Evolutionary conservation across 2,329 filamentous ascomycete species (phyloP).

Genomic region (Dactylellina parvicollis): DNA sequence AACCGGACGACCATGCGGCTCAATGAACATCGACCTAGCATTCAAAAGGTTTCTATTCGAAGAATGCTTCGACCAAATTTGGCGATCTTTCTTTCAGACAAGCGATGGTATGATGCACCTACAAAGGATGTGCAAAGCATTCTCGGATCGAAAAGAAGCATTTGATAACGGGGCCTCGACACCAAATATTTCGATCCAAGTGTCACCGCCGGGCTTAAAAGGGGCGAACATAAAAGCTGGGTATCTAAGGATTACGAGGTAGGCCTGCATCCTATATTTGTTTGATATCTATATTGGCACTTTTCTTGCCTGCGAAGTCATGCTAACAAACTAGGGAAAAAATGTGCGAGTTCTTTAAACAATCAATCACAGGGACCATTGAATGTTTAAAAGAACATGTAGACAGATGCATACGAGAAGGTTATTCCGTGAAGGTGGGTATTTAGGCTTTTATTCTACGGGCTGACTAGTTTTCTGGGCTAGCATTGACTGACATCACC

Average conservation of each 20-base stretch:
- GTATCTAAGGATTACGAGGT: constrained; percentile 33
- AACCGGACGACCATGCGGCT: constrained; percentile 35
- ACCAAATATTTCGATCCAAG: constrained; percentile 25
- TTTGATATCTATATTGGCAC: not conserved
- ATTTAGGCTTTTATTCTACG: not conserved
- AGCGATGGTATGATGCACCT: constrained; percentile 22
- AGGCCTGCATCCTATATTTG: not conserved
- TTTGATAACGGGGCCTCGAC: constrained; percentile 35
- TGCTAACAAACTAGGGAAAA: constrained; percentile 2
- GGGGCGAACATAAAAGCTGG: constrained; percentile 18
- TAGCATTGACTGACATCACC: not conserved
- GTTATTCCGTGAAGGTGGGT: constrained; percentile 31
- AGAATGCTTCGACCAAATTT: constrained; percentile 20
- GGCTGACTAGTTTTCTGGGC: not conserved
- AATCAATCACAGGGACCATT: constrained; percentile 26
- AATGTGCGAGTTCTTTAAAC: constrained; percentile 30
- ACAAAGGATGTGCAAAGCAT: constrained; percentile 40
- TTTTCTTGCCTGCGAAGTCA: not conserved
- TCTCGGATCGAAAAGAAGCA: constrained; percentile 43
- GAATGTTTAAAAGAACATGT: constrained; percentile 40
- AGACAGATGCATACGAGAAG: constrained; percentile 26
- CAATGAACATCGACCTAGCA: constrained; percentile 39
- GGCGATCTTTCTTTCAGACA: constrained; percentile 12
- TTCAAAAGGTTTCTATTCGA: constrained; percentile 39
- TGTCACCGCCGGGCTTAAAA: constrained; percentile 21